Evolutionary conservation across 116 monocot species (phyloP), one percentile per base, ranked within the genome.

Genomic region (Iris pallida): DNA sequence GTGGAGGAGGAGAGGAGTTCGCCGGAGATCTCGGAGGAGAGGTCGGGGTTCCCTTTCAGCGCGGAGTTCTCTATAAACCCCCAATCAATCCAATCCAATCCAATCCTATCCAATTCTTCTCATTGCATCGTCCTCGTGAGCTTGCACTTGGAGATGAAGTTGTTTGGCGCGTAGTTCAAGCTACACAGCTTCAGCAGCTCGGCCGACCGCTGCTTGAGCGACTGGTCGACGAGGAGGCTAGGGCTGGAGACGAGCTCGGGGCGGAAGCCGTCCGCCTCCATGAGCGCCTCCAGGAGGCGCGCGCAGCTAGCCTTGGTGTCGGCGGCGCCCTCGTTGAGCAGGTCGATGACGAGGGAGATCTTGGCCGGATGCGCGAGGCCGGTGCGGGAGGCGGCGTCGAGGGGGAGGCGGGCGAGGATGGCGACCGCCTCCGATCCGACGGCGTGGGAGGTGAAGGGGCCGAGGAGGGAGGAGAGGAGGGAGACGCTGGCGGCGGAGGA

Each of bases 361-460:
- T 72, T 88, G 6, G 86, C 91, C 0, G 95, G 91, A 65, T 95
- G 91, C 83, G 88, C 82, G 61, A 95, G 71, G 45, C 11, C 70
- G 16, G 43, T 6, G 46, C 74, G 90, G 0, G 86, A 60, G 1
- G 88, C 88, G 4, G 82, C 68, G 51, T 79, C 84, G 15, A 96
- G 79, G 7, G 73, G 57, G 30, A 92, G 70, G 41, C 71, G 69
- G 20, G 80, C 78, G 12, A 96, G 85, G 55, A 89, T 82, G 59
- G 84, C 79, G 20, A 91, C 48, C 10, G 77, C 89, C 69, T 96
- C 96, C 41, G 92, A 84, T 9, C 96, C 96, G 13, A 96, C 91
- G 17, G 83, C 91, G 65, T 96, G 92, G 3, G 92, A 87, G 7
- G 92, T 96, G 75, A 96, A 89, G 1, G 89, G 91, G 7, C 96